These are phyloP conservation scores for Tubosaeta sp. DNA, from an alignment of 768 basidiomycete species.

Conservation along the genomic window DNA sequence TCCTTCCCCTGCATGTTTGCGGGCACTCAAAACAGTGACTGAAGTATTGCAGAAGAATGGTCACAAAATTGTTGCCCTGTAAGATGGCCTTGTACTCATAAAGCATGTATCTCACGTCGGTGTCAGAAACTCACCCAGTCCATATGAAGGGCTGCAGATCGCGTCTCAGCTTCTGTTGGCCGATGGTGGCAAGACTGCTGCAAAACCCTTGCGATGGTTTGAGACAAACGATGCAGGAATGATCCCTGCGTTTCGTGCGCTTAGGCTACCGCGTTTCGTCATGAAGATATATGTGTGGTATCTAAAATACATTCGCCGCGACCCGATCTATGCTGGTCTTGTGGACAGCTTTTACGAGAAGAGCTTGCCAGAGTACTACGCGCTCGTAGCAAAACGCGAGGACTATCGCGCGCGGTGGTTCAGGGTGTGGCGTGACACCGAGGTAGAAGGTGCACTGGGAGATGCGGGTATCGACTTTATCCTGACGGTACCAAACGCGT, in stretches of 20 bases:
- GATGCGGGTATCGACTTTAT: conserved; percentile 71
- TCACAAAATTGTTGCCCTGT: conserved; percentile 54
- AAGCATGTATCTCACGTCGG: not conserved
- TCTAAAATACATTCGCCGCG: conserved; percentile 46
- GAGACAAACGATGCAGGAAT: conserved; percentile 52
- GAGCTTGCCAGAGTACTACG: conserved; percentile 46
- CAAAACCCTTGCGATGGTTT: conserved; percentile 31
- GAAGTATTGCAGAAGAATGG: conserved; percentile 39
- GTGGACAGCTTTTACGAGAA: conserved; percentile 48
- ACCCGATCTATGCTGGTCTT: conserved; percentile 50
- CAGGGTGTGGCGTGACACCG: conserved; percentile 27
- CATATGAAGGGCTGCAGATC: conserved; percentile 51
- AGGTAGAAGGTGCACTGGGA: too few relatives aligned
- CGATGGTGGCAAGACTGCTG: conserved; percentile 42
- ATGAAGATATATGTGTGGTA: conserved; percentile 49
- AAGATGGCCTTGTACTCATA: conserved; percentile 7
- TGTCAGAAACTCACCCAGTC: conserved; percentile 35
- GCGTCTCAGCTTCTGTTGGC: conserved; percentile 54
- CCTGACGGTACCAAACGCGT: conserved; percentile 56
- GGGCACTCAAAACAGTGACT: conserved; percentile 39
- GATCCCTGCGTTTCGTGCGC: too few relatives aligned
- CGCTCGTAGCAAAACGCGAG: conserved; percentile 43
- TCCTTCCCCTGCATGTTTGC: conserved; percentile 56
- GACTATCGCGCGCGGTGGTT: conserved; percentile 40
- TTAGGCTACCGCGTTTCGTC: conserved; percentile 45